Percentiles rank a stretch among this genome's conserved stretches.
phyloP scores from a whole-genome alignment of 1,284 basidiomycete genomes.

The Vanrija sp. region DNA sequence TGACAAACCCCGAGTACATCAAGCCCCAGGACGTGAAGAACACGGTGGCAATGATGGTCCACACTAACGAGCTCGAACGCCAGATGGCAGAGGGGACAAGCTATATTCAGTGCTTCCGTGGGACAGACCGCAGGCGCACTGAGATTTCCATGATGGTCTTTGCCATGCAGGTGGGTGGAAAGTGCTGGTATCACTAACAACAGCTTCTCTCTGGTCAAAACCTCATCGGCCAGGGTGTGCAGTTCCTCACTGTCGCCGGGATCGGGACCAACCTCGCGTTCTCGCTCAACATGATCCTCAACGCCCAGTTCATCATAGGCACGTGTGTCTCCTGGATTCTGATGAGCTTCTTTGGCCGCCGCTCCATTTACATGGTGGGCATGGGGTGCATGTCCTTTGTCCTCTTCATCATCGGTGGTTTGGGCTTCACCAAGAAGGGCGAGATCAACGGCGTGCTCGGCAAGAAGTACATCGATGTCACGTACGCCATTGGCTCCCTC shows the following conservation, averaged over 20 bases:
- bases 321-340: constrained; percentile 6
- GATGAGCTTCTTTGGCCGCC: constrained; percentile 4
- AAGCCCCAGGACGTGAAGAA: constrained; percentile 19
- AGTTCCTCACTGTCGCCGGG: constrained; percentile 48
- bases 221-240: constrained; percentile 22
- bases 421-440: constrained; percentile 5
- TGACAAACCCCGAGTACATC: constrained; percentile 20
- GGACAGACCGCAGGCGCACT: constrained; percentile 22
- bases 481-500: constrained; percentile 13
- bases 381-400: constrained; percentile 13
- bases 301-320: constrained; percentile 8
- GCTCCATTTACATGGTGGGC: constrained; percentile 50
- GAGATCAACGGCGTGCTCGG: neutral
- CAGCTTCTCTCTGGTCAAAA: constrained; percentile 8
- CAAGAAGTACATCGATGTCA: neutral
- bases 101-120: constrained; percentile 27
- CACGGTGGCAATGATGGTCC: constrained; percentile 33
- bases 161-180: constrained; percentile 8
- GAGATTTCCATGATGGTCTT: constrained; percentile 22
- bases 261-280: constrained; percentile 41
- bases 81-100: constrained; percentile 13
- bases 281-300: constrained; percentile 39
- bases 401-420: constrained; percentile 15
- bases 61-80: constrained; percentile 35
- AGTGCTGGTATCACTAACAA: neutral